Evolutionary conservation across 352 stramenopile genomes (phyloP).

Genomic region (Globisporangium mamillatum): DNA sequence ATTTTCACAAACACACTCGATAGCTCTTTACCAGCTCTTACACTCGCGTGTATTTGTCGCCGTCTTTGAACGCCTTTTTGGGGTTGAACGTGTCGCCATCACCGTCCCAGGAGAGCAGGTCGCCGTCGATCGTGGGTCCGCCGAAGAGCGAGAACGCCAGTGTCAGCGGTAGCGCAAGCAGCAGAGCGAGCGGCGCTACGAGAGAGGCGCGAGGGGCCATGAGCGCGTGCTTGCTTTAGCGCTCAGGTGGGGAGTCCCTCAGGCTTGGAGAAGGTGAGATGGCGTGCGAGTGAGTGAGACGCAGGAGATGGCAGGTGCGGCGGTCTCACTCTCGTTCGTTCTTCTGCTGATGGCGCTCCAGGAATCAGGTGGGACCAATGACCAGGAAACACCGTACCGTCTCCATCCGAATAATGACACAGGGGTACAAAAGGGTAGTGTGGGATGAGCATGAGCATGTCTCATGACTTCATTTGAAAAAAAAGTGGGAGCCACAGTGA

Average conservation of each 20-base stretch:
- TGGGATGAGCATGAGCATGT: background rate
- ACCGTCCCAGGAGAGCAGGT: conserved; percentile 52
- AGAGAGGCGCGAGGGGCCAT: background rate
- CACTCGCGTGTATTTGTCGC: conserved; percentile 52
- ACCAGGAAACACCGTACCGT: background rate
- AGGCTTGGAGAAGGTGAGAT: background rate
- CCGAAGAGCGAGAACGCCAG: conserved; percentile 40
- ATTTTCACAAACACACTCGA: background rate
- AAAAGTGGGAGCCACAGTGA: background rate
- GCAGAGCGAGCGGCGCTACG: background rate
- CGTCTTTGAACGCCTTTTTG: conserved; percentile 38
- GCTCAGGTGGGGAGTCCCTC: background rate
- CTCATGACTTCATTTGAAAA: background rate
- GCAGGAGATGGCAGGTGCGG: background rate
- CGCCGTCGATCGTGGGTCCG: conserved; percentile 38
- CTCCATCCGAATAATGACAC: background rate
- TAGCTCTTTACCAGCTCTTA: conserved; percentile 13
- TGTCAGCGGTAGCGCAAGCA: conserved; percentile 8
- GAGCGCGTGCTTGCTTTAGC: background rate
- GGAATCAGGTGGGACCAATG: conserved; percentile 12
- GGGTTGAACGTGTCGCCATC: conserved; percentile 45
- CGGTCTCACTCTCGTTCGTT: background rate
- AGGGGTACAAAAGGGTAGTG: background rate
- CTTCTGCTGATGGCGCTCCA: conserved; percentile 3
- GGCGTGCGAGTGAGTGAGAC: too few relatives aligned